phyloP scores from a whole-genome alignment of 495 filamentous ascomycete genomes.

The Talaromyces trachyspermus region DNA sequence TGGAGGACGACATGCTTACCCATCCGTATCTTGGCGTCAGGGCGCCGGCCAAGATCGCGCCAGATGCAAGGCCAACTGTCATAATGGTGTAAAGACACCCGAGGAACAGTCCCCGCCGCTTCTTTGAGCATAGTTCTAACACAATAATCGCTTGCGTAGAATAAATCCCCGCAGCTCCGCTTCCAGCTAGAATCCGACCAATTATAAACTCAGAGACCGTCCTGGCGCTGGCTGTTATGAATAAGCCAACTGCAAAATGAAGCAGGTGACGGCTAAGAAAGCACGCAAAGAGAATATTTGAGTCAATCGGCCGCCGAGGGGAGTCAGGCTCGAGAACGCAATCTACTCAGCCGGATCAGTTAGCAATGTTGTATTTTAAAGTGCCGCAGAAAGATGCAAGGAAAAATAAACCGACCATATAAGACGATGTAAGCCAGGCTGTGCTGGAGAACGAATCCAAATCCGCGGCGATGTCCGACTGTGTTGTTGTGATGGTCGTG shows the following conservation, averaged over 20 bases:
- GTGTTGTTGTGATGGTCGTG: conserved; percentile 67
- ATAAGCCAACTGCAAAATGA: conserved; percentile 52
- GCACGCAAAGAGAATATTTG: conserved; percentile 58
- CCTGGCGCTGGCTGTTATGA: conserved; percentile 52
- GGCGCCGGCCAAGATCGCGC: conserved; percentile 62
- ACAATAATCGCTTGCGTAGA: conserved; percentile 61
- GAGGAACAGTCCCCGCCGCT: conserved; percentile 59
- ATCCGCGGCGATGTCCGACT: conserved; percentile 63
- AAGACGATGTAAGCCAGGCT: conserved; percentile 71
- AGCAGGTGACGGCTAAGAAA: conserved; percentile 49
- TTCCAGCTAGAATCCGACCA: conserved; percentile 55
- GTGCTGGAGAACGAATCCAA: conserved; percentile 62
- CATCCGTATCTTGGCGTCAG: conserved; percentile 56
- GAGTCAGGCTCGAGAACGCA: conserved; percentile 57
- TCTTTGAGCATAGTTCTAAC: conserved; percentile 56
- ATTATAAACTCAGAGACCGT: conserved; percentile 54
- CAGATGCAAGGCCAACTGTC: conserved; percentile 61
- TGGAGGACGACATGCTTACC: too few species aligned
- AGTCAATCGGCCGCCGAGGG: conserved; percentile 57
- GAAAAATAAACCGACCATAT: conserved; percentile 38
- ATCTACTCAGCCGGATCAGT: conserved; percentile 43
- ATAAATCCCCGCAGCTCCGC: conserved; percentile 60
- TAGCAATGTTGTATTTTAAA: too few species aligned
- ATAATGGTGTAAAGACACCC: conserved; percentile 60
- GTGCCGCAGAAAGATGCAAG: too few species aligned